These are phyloP conservation scores for Debaryomyces psychrophilus DNA, from an alignment of 1,139 yeast species.

Conservation along the genomic window DNA sequence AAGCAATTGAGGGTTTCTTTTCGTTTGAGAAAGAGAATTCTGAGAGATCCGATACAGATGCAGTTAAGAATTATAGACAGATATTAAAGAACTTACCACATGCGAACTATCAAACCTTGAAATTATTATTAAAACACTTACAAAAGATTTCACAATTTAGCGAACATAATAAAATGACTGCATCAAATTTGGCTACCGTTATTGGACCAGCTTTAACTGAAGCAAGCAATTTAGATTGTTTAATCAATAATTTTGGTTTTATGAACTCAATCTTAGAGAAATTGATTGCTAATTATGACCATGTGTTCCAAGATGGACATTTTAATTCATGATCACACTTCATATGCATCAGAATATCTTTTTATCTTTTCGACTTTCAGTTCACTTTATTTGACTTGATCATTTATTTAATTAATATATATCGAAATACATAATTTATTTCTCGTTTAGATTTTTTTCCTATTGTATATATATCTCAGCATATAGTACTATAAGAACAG, in stretches of 20 bases:
- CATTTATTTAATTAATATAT: neutral
- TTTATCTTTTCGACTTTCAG: neutral
- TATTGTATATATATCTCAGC: neutral
- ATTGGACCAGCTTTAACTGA: conserved; percentile 64
- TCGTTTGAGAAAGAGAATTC: conserved; percentile 33
- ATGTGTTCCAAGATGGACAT: conserved; percentile 34
- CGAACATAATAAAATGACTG: conserved; percentile 73
- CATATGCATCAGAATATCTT: neutral
- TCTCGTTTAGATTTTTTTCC: neutral
- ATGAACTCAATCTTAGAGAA: conserved; percentile 58
- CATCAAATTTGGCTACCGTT: conserved; percentile 80
- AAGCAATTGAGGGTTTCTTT: conserved; percentile 53
- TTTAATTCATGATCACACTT: neutral
- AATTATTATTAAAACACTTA: conserved; percentile 70
- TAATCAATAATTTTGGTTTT: conserved; percentile 55
- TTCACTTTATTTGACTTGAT: neutral
- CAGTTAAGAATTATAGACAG: conserved; percentile 42
- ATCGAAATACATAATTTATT: conserved; percentile 5
- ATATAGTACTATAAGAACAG: neutral
- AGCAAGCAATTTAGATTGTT: conserved; percentile 54
- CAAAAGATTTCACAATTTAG: conserved; percentile 60
- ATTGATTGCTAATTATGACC: conserved; percentile 46
- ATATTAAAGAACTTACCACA: conserved; percentile 59
- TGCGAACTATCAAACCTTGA: conserved; percentile 68
- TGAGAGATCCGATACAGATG: conserved; percentile 17